Conservation (phyloP, 1,284 basidiomycete genomes). For the Ustilago tritici region DNA sequence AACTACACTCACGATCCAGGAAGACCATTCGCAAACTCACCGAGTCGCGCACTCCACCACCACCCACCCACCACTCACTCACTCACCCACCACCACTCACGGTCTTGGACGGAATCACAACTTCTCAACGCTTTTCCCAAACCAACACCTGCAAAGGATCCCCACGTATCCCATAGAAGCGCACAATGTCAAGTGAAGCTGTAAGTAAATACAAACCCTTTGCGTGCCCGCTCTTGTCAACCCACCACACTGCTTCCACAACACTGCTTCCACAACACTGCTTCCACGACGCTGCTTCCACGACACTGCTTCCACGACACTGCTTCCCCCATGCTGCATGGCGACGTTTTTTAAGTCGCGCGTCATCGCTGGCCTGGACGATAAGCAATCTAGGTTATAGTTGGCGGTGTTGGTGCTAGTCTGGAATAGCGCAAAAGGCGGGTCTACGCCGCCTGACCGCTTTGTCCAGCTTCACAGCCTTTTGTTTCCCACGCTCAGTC, state of each 20-base stretch:
- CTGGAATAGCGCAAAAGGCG: background rate
- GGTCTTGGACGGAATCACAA: background rate
- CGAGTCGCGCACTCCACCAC: background rate
- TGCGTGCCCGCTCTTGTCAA: background rate
- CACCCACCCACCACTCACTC: background rate
- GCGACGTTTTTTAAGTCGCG: background rate
- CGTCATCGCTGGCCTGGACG: background rate
- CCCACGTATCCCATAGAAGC: slow-evolving; percentile 5
- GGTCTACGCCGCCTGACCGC: background rate
- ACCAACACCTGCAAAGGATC: background rate
- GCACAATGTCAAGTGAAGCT: slow-evolving; percentile 25
- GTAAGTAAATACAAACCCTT: slow-evolving; percentile 6
- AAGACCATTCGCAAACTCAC: background rate
- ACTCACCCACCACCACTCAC: background rate
- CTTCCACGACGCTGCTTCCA: too few relatives aligned
- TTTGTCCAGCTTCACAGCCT: background rate
- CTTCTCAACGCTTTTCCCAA: background rate
- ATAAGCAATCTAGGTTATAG: background rate
- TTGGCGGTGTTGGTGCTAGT: background rate
- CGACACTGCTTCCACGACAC: background rate
- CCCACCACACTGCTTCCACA: background rate
- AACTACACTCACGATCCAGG: background rate
- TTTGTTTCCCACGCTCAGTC: background rate
- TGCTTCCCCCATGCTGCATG: background rate
- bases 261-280: too few relatives aligned